Evolutionary conservation across 2,329 filamentous ascomycete genomes (phyloP).

Genomic region (Fusarium devonianum): DNA sequence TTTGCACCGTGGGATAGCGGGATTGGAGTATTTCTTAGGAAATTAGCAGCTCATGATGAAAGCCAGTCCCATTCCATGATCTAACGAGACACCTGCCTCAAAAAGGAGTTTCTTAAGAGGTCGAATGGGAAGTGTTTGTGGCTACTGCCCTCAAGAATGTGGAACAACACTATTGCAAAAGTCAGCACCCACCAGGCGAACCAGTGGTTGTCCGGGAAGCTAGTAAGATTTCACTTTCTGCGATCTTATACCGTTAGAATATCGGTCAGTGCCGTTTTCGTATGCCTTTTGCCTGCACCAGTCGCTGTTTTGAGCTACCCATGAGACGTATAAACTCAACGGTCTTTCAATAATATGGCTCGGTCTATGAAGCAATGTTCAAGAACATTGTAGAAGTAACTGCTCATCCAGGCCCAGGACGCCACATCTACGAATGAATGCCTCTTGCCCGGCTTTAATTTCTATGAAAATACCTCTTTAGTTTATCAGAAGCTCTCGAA

Average conservation of each 20-base stretch:
- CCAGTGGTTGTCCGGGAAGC: too few relatives aligned
- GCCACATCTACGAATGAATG: background rate
- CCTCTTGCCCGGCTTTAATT: too few relatives aligned
- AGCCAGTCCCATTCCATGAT: constrained; percentile 3
- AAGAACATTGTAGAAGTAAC: constrained; percentile 13
- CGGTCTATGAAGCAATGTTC: constrained; percentile 4
- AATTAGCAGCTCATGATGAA: constrained; percentile 1
- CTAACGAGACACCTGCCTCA: background rate
- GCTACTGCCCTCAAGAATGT: too few relatives aligned
- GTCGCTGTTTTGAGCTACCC: constrained; percentile 9
- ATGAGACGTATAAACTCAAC: constrained; percentile 7
- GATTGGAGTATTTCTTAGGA: background rate
- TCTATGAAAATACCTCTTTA: too few relatives aligned
- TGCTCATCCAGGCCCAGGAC: constrained; percentile 12
- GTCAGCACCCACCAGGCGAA: too few relatives aligned
- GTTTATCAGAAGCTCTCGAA: background rate
- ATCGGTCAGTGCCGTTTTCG: constrained; percentile 8
- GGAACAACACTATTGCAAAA: too few relatives aligned
- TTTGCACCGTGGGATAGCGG: constrained; percentile 13
- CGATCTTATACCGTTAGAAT: constrained; percentile 3
- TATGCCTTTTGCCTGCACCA: constrained; percentile 16
- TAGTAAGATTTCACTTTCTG: too few relatives aligned
- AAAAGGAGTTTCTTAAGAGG: constrained; percentile 1
- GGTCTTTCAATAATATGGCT: background rate
- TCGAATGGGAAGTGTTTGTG: background rate